These are phyloP conservation scores for Leptographium wingfieldii DNA, from an alignment of 2,329 filamentous ascomycete species.

Conservation along the genomic window DNA sequence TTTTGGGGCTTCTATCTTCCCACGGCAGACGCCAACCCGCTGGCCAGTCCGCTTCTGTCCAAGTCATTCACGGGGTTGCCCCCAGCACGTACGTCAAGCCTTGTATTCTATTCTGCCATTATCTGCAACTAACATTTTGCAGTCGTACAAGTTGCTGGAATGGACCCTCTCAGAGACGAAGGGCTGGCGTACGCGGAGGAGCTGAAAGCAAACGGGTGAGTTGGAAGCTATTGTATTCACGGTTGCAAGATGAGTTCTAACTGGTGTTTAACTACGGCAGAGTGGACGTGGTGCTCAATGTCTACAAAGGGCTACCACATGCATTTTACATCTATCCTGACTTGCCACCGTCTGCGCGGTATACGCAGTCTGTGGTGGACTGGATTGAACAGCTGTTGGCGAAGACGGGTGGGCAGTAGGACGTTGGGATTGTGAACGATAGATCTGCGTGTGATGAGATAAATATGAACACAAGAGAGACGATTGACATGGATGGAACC, in stretches of 20 bases:
- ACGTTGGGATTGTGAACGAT: no score
- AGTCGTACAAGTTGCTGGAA: neutral
- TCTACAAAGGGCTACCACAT: neutral
- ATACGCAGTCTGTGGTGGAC: neutral
- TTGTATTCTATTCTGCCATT: no score
- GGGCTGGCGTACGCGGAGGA: slow-evolving; percentile 2
- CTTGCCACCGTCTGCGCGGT: neutral
- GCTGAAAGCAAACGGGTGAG: neutral
- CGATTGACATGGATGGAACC: no score
- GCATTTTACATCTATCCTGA: neutral
- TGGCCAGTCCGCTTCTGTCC: slow-evolving; percentile 10
- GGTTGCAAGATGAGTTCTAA: neutral
- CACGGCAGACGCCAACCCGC: neutral
- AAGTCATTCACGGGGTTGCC: slow-evolving; percentile 7
- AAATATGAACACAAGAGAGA: no score
- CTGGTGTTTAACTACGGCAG: neutral
- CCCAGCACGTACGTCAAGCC: slow-evolving; percentile 8
- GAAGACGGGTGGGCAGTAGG: neutral
- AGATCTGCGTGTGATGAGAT: no score
- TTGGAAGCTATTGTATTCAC: no score
- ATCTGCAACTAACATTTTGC: neutral
- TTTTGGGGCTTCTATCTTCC: slow-evolving; percentile 13
- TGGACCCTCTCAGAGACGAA: slow-evolving; percentile 1
- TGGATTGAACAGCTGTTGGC: neutral
- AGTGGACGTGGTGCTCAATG: neutral